These are phyloP conservation scores for Bolboschoenoplectus hybrid DNA, from an alignment of 202 grass and related monocot species.

Conservation along the genomic window DNA sequence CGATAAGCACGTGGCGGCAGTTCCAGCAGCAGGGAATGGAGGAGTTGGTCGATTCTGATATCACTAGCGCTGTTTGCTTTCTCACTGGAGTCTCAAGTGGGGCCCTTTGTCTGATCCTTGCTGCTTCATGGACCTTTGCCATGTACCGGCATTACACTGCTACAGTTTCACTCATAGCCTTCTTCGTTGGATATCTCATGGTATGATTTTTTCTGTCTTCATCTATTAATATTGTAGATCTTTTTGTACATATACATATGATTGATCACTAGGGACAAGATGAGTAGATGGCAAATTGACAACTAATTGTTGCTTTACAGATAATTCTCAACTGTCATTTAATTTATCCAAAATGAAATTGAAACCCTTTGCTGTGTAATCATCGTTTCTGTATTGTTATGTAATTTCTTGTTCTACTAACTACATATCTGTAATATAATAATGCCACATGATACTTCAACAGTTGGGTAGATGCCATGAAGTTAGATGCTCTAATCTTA, in stretches of 20 bases:
- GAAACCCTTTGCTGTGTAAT: background rate
- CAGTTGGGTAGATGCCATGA: background rate
- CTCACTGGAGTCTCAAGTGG: constrained; percentile 87
- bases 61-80: constrained; percentile 94
- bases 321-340: background rate
- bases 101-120: constrained; percentile 69
- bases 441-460: constrained; percentile 6
- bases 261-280: background rate
- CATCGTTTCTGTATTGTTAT: background rate
- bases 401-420: background rate
- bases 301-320: background rate
- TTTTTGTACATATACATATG: constrained; percentile 14
- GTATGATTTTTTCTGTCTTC: constrained; percentile 28
- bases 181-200: constrained; percentile 97
- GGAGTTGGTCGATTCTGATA: constrained; percentile 87
- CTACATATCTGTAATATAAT: constrained; percentile 13
- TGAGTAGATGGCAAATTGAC: too few species aligned
- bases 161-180: constrained; percentile 82
- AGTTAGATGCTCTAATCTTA: constrained; percentile 3
- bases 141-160: constrained; percentile 77
- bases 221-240: background rate
- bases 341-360: constrained; percentile 4
- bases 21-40: constrained; percentile 75
- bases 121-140: constrained; percentile 69
- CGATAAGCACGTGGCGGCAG: constrained; percentile 82